These are phyloP conservation scores for Papilionanthe hybrid DNA, from an alignment of 116 monocot species.

Conservation along the genomic window DNA sequence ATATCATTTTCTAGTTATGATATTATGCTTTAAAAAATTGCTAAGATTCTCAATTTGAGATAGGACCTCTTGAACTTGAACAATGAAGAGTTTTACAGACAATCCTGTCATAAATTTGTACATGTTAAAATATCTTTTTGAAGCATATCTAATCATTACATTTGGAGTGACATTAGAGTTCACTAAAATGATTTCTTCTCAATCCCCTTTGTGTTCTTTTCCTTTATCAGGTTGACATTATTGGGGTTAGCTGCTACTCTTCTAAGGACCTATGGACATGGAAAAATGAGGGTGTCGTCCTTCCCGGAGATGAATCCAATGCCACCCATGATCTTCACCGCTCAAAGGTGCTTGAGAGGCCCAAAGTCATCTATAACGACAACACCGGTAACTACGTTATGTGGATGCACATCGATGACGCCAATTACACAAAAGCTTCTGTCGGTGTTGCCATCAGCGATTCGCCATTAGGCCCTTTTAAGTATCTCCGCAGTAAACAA, in stretches of 20 bases:
- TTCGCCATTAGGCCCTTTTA: slow-evolving; percentile 67
- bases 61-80: no score
- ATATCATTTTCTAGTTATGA: no score
- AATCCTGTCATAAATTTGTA: no score
- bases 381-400: slow-evolving; percentile 57
- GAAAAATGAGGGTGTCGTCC: slow-evolving; percentile 82
- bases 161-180: no score
- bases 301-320: slow-evolving; percentile 54
- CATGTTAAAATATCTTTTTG: no score
- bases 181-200: no score
- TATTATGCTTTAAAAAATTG: no score
- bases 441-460: slow-evolving; percentile 71
- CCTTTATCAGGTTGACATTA: slow-evolving; percentile 63
- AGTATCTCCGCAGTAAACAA: slow-evolving; percentile 66
- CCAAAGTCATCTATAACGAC: slow-evolving; percentile 82
- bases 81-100: no score
- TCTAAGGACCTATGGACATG: slow-evolving; percentile 85
- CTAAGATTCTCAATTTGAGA: no score
- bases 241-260: slow-evolving; percentile 92
- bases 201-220: neutral
- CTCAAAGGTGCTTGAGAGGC: slow-evolving; percentile 80
- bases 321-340: slow-evolving; percentile 68
- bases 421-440: slow-evolving; percentile 87
- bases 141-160: no score
- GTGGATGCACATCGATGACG: slow-evolving; percentile 96